Evolutionary conservation across 148 eudicot genomes (phyloP), one percentile per base, ranked within the genome.

Genomic region (Diospyros kaki): DNA sequence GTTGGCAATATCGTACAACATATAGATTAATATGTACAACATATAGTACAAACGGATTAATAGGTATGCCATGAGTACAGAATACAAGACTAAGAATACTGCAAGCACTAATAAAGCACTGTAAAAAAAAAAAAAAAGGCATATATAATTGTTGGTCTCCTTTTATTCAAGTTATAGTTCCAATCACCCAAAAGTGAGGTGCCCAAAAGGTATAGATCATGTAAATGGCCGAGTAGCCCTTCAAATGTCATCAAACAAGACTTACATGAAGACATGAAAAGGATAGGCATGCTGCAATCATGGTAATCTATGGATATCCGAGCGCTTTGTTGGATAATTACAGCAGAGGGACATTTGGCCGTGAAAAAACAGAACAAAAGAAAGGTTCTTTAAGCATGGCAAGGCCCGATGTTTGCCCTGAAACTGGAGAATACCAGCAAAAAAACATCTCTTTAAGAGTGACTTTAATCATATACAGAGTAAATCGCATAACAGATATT

Each of bases 261-360:
- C 18, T 8, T 15, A n/a, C 11, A 71, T 41, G 46, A 51, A 71
- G 50, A 53, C 28, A 4, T 3, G 12, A 53, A 68, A 51, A 48
- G 6, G 44, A 71, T 13, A 58, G 39, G 63, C 64, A 15, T 55
- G 64, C 13, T 7, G 64, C 39, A 58, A 39, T 13, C 28, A 45
- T 12, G 51, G 43, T 52, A 13, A 17, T 15, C 28, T 17, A 68
- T 38, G 5, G 44, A 68, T 68, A 5, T 68, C 43, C 54, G 52
- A 68, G 40, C 54, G 7, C 72, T 68, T 68, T 53, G 61, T 69
- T 13, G 61, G 46, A 9, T 53, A 61, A 69, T 69, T 53, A 54
- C 17, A 54, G 73, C 59, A 14, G 18, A 69, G 61, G 73, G 73
- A 15, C 58, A 51, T 18, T 28, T 51, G 44, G 43, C 58, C 71